A percentile compares a stretch with the other conserved stretches of the same genome.
Evolutionary conservation across 2,329 filamentous ascomycete species (phyloP).

Genomic region (Fusarium floridanum): DNA sequence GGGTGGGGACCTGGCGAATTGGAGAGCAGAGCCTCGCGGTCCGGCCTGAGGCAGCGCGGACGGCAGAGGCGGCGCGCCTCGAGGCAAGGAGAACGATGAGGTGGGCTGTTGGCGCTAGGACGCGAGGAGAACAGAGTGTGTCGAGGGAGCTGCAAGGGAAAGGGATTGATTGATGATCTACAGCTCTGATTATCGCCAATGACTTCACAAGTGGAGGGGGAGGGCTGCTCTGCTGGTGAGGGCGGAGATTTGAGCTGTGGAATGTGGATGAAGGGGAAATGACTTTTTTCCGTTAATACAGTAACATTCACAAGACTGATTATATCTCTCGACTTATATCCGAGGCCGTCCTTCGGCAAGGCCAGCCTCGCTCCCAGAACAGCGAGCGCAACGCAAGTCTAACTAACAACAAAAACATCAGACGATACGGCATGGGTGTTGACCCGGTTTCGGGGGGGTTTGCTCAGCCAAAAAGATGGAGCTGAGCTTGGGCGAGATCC

Average conservation of each 20-base stretch:
- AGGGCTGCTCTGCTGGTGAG: background rate
- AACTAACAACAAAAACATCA: slow-evolving; percentile 24
- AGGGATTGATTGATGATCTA: slow-evolving; percentile 30
- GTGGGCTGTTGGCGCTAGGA: slow-evolving; percentile 20
- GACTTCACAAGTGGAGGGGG: slow-evolving; percentile 34
- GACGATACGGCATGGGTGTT: slow-evolving; percentile 30
- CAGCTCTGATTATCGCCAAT: slow-evolving; percentile 19
- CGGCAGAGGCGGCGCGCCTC: slow-evolving; percentile 17
- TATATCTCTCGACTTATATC: slow-evolving; percentile 3
- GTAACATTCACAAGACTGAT: background rate
- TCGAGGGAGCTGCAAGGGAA: slow-evolving; percentile 35
- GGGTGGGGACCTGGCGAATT: slow-evolving; percentile 26
- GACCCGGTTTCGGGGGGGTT: slow-evolving; percentile 31
- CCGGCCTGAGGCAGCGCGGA: background rate
- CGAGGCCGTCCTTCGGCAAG: slow-evolving; percentile 11
- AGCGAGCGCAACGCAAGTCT: background rate
- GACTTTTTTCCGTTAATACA: background rate
- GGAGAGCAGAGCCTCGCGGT: slow-evolving; percentile 15
- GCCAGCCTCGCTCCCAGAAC: slow-evolving; percentile 5
- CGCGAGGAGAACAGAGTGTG: slow-evolving; percentile 4
- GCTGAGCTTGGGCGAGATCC: slow-evolving; percentile 10
- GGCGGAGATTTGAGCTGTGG: background rate
- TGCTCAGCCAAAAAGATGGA: slow-evolving; percentile 10
- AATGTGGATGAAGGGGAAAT: background rate
- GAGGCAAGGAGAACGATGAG: slow-evolving; percentile 24